phyloP scores from a whole-genome alignment of 108 stramenopile genomes.

The Epithemia pelagica region DNA sequence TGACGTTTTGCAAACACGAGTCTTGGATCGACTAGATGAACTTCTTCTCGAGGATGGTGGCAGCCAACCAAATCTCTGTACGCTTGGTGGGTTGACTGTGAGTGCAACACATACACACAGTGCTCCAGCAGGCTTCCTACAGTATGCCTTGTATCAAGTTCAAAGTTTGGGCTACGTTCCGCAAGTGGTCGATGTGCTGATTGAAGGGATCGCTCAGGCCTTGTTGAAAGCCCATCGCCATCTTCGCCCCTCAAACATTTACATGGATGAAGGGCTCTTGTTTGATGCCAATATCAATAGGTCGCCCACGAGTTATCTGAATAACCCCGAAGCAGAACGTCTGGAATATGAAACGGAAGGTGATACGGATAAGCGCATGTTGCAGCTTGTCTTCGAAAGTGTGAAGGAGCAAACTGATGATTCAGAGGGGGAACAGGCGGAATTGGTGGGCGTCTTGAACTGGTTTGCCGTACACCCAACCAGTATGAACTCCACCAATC shows the following conservation, averaged over 20 bases:
- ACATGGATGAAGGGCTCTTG: conserved; percentile 8
- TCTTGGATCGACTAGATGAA: conserved; percentile 21
- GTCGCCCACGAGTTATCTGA: conserved; percentile 42
- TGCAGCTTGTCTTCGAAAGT: conserved; percentile 23
- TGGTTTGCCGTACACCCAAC: conserved; percentile 64
- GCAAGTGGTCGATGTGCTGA: conserved; percentile 38
- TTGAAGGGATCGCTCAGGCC: conserved; percentile 35
- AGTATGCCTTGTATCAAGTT: conserved; percentile 51
- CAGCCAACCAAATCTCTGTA: conserved; percentile 9
- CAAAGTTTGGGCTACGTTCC: conserved; percentile 34
- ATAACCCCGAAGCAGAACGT: conserved; percentile 46
- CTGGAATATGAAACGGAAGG: conserved; percentile 26
- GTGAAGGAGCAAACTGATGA: not conserved
- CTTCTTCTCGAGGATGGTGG: conserved; percentile 5
- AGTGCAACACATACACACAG: conserved; percentile 60
- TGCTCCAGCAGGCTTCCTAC: conserved; percentile 52
- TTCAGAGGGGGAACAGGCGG: conserved; percentile 11
- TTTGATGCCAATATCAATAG: conserved; percentile 46
- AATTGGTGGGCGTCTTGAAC: conserved; percentile 28
- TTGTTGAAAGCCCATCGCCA: conserved; percentile 28
- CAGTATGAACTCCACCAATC: conserved; percentile 48
- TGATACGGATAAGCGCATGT: conserved; percentile 50
- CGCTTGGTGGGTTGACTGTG: conserved; percentile 19
- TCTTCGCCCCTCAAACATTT: conserved; percentile 7
- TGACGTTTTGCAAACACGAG: conserved; percentile 29